These are phyloP conservation scores for Myxozyma udenii DNA, from an alignment of 805 yeast species.

Conservation along the genomic window DNA sequence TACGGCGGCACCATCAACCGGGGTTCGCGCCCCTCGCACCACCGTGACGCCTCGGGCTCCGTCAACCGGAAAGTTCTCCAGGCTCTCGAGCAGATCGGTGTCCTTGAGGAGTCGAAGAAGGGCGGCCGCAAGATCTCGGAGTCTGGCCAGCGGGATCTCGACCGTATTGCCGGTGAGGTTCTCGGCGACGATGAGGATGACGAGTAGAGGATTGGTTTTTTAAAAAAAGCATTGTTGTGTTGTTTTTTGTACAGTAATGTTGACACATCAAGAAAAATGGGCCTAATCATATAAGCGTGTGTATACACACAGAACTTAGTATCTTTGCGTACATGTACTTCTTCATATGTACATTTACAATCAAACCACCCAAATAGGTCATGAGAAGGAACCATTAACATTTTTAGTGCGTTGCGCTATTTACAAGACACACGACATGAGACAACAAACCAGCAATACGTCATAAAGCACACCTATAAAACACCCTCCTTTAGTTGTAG, in stretches of 20 bases:
- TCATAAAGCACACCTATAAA: no score
- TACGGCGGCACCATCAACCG: slow-evolving; percentile 99
- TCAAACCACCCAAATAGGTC: no score
- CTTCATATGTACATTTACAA: no score
- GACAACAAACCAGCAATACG: not conserved
- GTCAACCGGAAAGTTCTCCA: slow-evolving; percentile 98
- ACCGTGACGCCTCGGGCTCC: slow-evolving; percentile 98
- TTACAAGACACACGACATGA: no score
- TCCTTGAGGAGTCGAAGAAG: slow-evolving; percentile 93
- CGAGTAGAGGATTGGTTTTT: slow-evolving; percentile 11
- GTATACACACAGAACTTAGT: no score
- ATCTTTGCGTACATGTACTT: no score
- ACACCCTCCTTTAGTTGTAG: no score
- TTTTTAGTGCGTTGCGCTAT: no score
- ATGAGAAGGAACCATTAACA: no score
- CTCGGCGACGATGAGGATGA: slow-evolving; percentile 30
- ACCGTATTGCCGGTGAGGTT: slow-evolving; percentile 55
- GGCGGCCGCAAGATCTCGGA: slow-evolving; percentile 99
- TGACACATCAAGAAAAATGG: not conserved
- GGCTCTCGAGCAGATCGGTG: slow-evolving; percentile 97
- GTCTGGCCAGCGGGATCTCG: slow-evolving; percentile 99
- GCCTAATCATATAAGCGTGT: no score
- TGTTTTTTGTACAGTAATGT: not conserved
- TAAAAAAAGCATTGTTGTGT: not conserved
- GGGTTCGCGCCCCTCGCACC: slow-evolving; percentile 98